Evolutionary conservation across 2,329 filamentous ascomycete genomes (phyloP).

Genomic region (Ambrosiella beaveri): DNA sequence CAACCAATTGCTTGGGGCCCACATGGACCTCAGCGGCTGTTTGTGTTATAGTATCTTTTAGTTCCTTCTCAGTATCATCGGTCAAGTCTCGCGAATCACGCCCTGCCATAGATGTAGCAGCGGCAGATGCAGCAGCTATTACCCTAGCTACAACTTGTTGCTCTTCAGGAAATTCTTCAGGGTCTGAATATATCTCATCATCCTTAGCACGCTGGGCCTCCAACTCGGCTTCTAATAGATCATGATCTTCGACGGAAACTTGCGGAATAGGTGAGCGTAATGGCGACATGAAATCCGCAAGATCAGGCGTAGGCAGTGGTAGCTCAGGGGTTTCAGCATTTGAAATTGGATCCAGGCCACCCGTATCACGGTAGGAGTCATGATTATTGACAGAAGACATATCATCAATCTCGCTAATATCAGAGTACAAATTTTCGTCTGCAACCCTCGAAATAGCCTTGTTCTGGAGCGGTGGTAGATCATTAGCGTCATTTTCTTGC

Average conservation of each 20-base stretch:
- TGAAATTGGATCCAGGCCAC: background rate
- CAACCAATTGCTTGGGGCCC: background rate
- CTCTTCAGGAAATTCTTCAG: background rate
- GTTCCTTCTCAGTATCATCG: background rate
- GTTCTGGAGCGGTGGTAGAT: background rate
- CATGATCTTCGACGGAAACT: background rate
- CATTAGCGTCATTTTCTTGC: background rate
- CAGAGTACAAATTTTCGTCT: background rate
- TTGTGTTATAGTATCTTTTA: background rate
- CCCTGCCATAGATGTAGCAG: background rate
- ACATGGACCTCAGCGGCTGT: background rate
- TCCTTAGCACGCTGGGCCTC: background rate
- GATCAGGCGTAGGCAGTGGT: background rate
- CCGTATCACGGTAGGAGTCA: background rate
- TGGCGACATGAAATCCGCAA: background rate
- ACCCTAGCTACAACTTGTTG: background rate
- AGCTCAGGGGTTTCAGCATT: background rate
- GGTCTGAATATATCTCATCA: slow-evolving; percentile 1
- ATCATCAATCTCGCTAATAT: slow-evolving; percentile 1
- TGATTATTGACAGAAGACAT: background rate
- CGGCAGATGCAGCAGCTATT: background rate
- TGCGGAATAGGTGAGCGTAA: background rate
- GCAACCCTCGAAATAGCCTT: background rate
- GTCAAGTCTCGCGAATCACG: background rate
- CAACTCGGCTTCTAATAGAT: background rate